Conservation (phyloP, 441 rosid species). For the Geranium incanum region DNA sequence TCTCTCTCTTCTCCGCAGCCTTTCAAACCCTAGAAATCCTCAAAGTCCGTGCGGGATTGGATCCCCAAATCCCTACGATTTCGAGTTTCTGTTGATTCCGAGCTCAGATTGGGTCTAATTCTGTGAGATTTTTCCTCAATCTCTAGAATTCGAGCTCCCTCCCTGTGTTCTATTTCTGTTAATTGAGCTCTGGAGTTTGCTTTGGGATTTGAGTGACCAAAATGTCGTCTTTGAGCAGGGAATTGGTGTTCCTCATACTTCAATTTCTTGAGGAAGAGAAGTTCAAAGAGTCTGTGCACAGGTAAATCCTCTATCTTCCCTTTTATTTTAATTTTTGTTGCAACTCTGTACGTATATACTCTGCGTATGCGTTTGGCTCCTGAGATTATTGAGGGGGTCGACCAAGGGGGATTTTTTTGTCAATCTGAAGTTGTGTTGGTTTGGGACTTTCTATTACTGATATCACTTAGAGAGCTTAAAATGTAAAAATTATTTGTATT, state of each 20-base stretch:
- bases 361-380: neutral
- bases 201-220: too few species aligned
- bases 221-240: conserved; percentile 69
- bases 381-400: neutral
- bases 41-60: conserved; percentile 24
- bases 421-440: neutral
- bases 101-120: conserved; percentile 19
- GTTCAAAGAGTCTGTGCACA: conserved; percentile 62
- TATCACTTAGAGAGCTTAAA: neutral
- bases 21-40: conserved; percentile 68
- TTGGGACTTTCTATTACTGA: neutral
- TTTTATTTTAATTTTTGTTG: neutral
- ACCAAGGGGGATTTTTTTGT: neutral
- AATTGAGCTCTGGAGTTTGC: too few species aligned
- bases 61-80: conserved; percentile 1
- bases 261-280: conserved; percentile 81
- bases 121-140: too few species aligned
- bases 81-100: neutral
- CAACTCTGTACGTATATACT: too few species aligned
- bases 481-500: neutral
- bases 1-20: conserved; percentile 31
- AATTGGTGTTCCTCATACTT: conserved; percentile 71
- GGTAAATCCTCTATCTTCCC: conserved; percentile 27
- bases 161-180: too few species aligned
- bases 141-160: too few species aligned